Evolutionary conservation across 768 basidiomycete species (phyloP), one percentile per base, ranked within the genome.

Genomic region (Mycena haematopus): DNA sequence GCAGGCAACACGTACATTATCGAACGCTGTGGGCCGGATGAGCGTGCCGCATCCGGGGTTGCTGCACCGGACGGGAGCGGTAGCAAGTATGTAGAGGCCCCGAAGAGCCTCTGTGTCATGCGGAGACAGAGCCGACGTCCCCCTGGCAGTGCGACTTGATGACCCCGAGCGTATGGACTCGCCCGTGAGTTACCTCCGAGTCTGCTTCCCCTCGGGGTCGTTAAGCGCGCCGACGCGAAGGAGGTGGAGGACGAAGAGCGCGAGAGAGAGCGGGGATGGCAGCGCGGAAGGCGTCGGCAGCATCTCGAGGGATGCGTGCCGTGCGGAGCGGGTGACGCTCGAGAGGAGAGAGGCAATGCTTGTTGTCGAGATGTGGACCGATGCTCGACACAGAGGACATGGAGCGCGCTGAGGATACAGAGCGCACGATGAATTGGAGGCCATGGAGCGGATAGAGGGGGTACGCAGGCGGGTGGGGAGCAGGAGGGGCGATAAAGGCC

Each of bases 281-380:
- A 10, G 62, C 59, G 24, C 66, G 66, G 2, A 67, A 62, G 13
- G 56, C 40, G 7, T 25, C 27, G 11, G 62, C 57, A 3, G 66
- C 66, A 2, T 56, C 13, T 8, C 22, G 25, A 67, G 59, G 11
- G 66, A 58, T 1, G 36, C 59, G 35, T 67, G 66, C 10, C 66
- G 62, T 9, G 62, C 49, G 0, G 66, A 25, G 33, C 45, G 58
- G 25, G 59, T 38, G 38, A 67, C 59, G 36, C 52, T 38, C 2
- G 56, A 53, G 31, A 67, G 17, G 35, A 62, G 33, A 5, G 22
- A 21, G n/a, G 58, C 13, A 8, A 42, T 9, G 8, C 42, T 42
- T 21, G n/a, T 13, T 25, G 0, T 19, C 9, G 45, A 21, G 22
- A 10, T 46, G 45, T 14, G 45, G 10, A 19, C 8, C 8, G 22